Percentiles rank a stretch among this genome's conserved stretches.
Evolutionary conservation across 23 red algal species (phyloP).

Genomic region (Porphyridium purpureum): DNA sequence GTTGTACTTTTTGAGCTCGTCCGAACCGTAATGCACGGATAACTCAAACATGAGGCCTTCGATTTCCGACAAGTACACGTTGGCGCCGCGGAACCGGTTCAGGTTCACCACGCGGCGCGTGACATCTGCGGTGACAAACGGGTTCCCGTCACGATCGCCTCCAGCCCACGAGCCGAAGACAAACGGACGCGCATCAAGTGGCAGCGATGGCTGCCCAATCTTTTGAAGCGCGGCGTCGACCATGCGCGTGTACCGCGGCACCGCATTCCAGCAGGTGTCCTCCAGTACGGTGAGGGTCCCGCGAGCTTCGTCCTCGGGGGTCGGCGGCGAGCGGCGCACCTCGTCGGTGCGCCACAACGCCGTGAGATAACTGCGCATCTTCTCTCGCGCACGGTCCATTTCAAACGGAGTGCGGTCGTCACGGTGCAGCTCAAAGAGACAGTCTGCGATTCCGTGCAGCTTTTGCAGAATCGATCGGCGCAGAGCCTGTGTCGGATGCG

Average conservation of each 20-base stretch:
- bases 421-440: constrained; percentile 50
- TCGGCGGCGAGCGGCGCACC: constrained; percentile 73
- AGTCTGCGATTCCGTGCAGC: constrained; percentile 64
- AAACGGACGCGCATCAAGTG: constrained; percentile 64
- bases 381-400: constrained; percentile 10
- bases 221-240: constrained; percentile 47
- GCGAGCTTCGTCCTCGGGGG: constrained; percentile 87
- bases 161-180: constrained; percentile 94
- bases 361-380: constrained; percentile 18
- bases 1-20: constrained; percentile 84
- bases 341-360: constrained; percentile 91
- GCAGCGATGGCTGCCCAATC: constrained; percentile 36
- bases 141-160: constrained; percentile 97
- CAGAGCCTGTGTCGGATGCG: constrained; percentile 94
- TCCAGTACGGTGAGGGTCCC: constrained; percentile 75
- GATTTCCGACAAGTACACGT: constrained; percentile 62
- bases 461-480: constrained; percentile 71
- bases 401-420: constrained; percentile 61
- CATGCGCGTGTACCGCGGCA: constrained; percentile 44
- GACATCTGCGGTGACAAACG: constrained; percentile 84
- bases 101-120: constrained; percentile 60
- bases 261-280: constrained; percentile 86
- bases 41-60: constrained; percentile 86
- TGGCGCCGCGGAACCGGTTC: constrained; percentile 67
- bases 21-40: constrained; percentile 76